phyloP scores from a whole-genome alignment of 441 rosid genomes.

The Francoa sonchifolia region DNA sequence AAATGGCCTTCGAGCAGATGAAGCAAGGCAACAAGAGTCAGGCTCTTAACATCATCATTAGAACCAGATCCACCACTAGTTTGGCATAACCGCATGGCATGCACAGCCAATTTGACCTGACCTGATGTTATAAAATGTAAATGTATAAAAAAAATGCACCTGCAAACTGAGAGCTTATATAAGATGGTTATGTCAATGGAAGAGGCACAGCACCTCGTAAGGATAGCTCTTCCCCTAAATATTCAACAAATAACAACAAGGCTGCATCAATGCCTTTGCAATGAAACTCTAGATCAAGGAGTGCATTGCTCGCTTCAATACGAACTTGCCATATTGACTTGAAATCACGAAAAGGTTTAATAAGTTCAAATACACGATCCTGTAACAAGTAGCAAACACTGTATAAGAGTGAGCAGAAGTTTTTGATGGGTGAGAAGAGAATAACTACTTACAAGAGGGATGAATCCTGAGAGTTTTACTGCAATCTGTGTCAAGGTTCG shows the following conservation, averaged over 20 bases:
- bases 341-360: slow-evolving; percentile 57
- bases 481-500: slow-evolving; percentile 81
- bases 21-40: slow-evolving; percentile 58
- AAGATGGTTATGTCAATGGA: neutral
- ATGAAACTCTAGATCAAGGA: slow-evolving; percentile 80
- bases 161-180: neutral
- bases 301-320: slow-evolving; percentile 84
- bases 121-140: slow-evolving; percentile 41
- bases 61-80: slow-evolving; percentile 36
- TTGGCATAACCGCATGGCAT: slow-evolving; percentile 77
- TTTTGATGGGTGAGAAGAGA: slow-evolving; percentile 7
- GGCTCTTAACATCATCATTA: slow-evolving; percentile 32
- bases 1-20: slow-evolving; percentile 58
- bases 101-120: slow-evolving; percentile 65
- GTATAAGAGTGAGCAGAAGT: slow-evolving; percentile 9
- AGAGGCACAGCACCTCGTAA: slow-evolving; percentile 51
- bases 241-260: slow-evolving; percentile 50
- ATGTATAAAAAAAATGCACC: neutral
- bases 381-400: slow-evolving; percentile 22
- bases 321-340: slow-evolving; percentile 64
- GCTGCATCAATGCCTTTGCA: slow-evolving; percentile 75
- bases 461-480: slow-evolving; percentile 63
- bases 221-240: slow-evolving; percentile 65
- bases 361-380: slow-evolving; percentile 71
- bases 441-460: slow-evolving; percentile 54